phyloP scores from a whole-genome alignment of 2,329 filamentous ascomycete genomes.

The Penicillium sp. region DNA sequence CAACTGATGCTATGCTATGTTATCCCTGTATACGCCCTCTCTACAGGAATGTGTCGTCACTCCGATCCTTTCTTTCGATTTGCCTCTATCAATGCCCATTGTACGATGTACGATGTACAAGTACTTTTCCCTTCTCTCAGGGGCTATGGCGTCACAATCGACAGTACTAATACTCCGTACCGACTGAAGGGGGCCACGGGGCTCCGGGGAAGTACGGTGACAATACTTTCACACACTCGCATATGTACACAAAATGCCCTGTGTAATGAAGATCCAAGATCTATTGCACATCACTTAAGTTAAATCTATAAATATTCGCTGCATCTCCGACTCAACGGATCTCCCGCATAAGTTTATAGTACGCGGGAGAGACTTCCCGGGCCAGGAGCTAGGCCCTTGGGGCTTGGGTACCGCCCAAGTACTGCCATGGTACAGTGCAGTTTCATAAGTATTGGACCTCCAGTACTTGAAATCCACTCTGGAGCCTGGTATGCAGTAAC shows the following conservation, averaged over 20 bases:
- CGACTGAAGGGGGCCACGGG: too few species aligned
- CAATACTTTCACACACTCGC: neutral
- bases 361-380: neutral
- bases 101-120: too few species aligned
- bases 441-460: too few species aligned
- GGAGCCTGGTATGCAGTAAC: too few species aligned
- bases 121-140: constrained; percentile 1
- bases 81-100: too few species aligned
- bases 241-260: neutral
- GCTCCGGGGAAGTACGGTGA: neutral
- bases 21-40: neutral
- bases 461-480: too few species aligned
- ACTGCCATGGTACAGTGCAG: neutral
- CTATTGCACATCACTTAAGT: neutral
- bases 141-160: constrained; percentile 5
- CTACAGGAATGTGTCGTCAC: neutral
- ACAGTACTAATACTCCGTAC: too few species aligned
- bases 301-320: constrained; percentile 13
- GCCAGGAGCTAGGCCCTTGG: neutral
- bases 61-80: too few species aligned
- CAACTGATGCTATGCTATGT: neutral
- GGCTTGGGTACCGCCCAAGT: neutral
- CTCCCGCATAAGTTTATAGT: constrained; percentile 5
- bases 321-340: constrained; percentile 6
- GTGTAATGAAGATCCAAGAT: neutral